phyloP scores from a whole-genome alignment of 2,329 filamentous ascomycete genomes.

The Phialophora tarda region DNA sequence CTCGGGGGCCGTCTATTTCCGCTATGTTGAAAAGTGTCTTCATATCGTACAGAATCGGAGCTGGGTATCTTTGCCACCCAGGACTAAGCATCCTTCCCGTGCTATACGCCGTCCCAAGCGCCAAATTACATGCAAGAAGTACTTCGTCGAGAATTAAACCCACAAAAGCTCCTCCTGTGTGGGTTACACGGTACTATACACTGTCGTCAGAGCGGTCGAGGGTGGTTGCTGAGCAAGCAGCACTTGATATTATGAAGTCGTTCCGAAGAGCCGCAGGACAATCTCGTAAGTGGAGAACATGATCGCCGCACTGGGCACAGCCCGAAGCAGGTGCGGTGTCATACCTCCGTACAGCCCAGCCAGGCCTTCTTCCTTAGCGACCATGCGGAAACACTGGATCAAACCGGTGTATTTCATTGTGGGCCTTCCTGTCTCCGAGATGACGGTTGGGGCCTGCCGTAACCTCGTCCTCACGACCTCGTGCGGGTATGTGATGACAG shows the following conservation, averaged over 20 bases:
- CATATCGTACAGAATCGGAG: constrained; percentile 6
- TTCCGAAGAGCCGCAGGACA: constrained; percentile 45
- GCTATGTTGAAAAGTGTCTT: neutral
- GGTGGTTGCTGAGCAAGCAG: neutral
- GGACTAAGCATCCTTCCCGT: neutral
- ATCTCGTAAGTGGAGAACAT: constrained; percentile 69
- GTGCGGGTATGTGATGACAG: constrained; percentile 86
- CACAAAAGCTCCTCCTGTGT: neutral
- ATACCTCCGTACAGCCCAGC: constrained; percentile 86
- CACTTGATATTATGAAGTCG: constrained; percentile 41
- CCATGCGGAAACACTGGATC: constrained; percentile 82
- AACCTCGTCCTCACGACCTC: constrained; percentile 86
- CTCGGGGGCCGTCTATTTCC: neutral
- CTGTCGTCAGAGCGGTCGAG: neutral
- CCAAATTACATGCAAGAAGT: neutral
- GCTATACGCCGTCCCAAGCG: neutral
- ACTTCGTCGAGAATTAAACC: neutral
- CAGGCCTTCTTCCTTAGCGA: constrained; percentile 88
- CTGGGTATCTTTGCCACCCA: constrained; percentile 6
- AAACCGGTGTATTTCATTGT: constrained; percentile 86
- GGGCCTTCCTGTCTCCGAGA: constrained; percentile 67
- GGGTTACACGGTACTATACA: neutral
- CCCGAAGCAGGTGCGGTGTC: constrained; percentile 87
- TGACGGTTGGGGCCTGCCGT: constrained; percentile 82
- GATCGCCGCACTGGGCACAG: constrained; percentile 89